Conservation (phyloP, 2,329 filamentous ascomycete species). For the Pseudogymnoascus sp. region DNA sequence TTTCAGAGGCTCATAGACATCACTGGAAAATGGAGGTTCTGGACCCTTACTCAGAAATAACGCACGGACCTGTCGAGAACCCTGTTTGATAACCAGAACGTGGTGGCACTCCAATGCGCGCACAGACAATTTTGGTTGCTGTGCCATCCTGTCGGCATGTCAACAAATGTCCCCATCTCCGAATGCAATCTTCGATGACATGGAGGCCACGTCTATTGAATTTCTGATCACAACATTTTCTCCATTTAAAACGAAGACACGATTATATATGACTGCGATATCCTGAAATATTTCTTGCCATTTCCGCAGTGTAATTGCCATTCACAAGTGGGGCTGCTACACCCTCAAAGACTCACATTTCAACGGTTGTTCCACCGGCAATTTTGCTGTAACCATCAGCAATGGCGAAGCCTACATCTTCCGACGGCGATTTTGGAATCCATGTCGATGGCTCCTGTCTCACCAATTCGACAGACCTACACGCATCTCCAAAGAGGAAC, state of each 20-base stretch:
- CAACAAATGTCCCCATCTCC: conserved; percentile 2
- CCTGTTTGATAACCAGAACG: conserved; percentile 5
- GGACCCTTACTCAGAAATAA: not conserved
- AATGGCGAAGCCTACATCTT: not conserved
- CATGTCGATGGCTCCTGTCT: conserved; percentile 25
- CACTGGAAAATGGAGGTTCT: not conserved
- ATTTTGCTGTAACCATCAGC: conserved; percentile 3
- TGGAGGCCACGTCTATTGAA: not conserved
- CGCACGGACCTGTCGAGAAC: not conserved
- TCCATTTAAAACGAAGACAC: not conserved
- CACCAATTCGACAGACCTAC: conserved; percentile 15
- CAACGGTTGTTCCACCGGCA: conserved; percentile 1
- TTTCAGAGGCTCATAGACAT: not conserved
- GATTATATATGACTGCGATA: not conserved
- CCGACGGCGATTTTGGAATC: conserved; percentile 20
- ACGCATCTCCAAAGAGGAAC: conserved; percentile 11
- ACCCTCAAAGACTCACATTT: not conserved
- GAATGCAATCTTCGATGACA: not conserved
- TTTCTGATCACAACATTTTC: not conserved
- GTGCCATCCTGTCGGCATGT: not conserved
- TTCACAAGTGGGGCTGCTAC: not conserved
- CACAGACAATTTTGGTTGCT: conserved; percentile 4
- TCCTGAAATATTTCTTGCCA: not conserved
- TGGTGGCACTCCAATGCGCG: not conserved
- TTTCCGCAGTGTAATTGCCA: not conserved